Conservation (phyloP, 805 yeast genomes). For the Nakazawaea ambrosiae region DNA sequence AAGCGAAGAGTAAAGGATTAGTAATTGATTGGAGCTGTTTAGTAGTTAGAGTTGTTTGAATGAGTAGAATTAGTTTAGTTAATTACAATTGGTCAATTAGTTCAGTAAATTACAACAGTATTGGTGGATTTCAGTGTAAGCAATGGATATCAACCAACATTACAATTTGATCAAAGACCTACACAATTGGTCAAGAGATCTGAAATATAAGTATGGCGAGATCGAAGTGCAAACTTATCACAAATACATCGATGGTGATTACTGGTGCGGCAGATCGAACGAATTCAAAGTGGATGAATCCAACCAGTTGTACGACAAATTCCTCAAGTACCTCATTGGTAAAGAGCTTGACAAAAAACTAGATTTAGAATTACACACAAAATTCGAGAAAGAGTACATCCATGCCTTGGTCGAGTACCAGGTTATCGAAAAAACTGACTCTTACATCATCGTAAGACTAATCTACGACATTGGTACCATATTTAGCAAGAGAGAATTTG, state of each 20-base stretch:
- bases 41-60: too few species aligned
- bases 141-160: too few species aligned
- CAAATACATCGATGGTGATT: not conserved
- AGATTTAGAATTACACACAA: conserved; percentile 17
- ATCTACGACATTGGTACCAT: conserved; percentile 30
- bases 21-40: too few species aligned
- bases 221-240: conserved; percentile 6
- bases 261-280: conserved; percentile 8
- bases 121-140: too few species aligned
- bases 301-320: not conserved
- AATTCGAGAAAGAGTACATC: conserved; percentile 27
- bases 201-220: not conserved
- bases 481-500: conserved; percentile 28
- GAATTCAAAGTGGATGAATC: not conserved
- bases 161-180: too few species aligned
- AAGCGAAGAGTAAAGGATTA: too few species aligned
- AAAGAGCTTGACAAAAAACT: not conserved
- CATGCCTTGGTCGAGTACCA: conserved; percentile 23
- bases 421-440: conserved; percentile 14
- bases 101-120: too few species aligned
- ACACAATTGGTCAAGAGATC: not conserved
- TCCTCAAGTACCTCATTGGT: conserved; percentile 4
- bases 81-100: too few species aligned
- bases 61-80: too few species aligned
- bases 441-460: conserved; percentile 25